Evolutionary conservation across 116 monocot species (phyloP).

Genomic region (Dioscorea cayenensis): DNA sequence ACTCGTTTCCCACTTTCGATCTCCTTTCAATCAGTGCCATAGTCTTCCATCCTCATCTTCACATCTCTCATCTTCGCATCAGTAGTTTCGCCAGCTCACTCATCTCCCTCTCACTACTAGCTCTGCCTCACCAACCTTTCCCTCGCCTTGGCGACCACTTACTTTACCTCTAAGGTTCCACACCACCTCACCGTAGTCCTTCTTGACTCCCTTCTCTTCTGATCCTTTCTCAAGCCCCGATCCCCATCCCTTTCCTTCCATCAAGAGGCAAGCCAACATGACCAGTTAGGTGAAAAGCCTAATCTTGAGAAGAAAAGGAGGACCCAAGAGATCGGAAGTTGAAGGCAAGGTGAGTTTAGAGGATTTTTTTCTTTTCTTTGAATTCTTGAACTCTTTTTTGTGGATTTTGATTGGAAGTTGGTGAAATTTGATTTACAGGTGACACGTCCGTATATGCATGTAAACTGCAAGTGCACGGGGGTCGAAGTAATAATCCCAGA

Average conservation of each 20-base stretch:
- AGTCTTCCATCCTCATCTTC: too few relatives aligned
- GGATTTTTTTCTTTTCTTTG: neutral
- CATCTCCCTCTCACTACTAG: neutral
- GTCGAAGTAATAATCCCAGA: too few relatives aligned
- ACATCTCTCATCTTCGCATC: too few relatives aligned
- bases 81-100: too few relatives aligned
- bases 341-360: constrained; percentile 1
- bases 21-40: too few relatives aligned
- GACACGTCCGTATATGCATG: too few relatives aligned
- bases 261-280: neutral
- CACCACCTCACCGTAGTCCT: neutral
- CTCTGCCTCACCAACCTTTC: neutral
- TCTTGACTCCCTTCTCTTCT: too few relatives aligned
- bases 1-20: too few relatives aligned
- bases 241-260: too few relatives aligned
- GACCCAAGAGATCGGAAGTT: neutral
- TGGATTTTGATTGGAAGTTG: neutral
- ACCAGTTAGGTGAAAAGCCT: too few relatives aligned
- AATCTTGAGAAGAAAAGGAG: neutral
- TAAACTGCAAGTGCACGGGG: too few relatives aligned
- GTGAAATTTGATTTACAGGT: neutral
- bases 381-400: neutral
- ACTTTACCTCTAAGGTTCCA: neutral
- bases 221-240: too few relatives aligned
- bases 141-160: neutral